phyloP scores from a whole-genome alignment of 2,329 filamentous ascomycete species.

The Diaporthe sp. region DNA sequence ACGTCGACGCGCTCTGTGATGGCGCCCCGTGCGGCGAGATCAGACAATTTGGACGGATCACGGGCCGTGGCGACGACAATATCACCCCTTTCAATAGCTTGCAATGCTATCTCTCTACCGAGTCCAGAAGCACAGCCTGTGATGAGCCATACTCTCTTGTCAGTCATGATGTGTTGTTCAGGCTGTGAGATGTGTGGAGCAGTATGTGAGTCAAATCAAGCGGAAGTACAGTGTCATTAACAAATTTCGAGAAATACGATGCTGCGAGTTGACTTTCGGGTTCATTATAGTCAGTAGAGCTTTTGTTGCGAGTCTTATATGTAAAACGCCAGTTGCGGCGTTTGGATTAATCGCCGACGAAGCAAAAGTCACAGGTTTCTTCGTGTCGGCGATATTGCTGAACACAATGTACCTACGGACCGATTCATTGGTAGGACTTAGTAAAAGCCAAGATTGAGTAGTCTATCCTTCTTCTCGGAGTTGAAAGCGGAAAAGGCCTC shows the following conservation, averaged over 20 bases:
- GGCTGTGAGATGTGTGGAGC: background rate
- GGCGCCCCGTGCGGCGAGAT: slow-evolving; percentile 55
- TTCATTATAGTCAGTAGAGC: background rate
- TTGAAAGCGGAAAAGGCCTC: background rate
- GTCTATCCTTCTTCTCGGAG: background rate
- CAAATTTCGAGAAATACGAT: background rate
- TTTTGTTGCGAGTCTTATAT: background rate
- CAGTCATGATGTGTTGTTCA: background rate
- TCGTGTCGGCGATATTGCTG: slow-evolving; percentile 11
- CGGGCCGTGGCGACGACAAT: slow-evolving; percentile 69
- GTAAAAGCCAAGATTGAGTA: background rate
- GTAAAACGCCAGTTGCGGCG: background rate
- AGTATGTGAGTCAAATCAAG: background rate
- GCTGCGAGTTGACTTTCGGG: background rate
- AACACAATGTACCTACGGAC: background rate
- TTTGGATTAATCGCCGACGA: slow-evolving; percentile 8
- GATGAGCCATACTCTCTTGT: slow-evolving; percentile 6
- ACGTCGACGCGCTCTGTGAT: slow-evolving; percentile 68
- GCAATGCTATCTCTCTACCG: background rate
- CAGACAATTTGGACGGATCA: slow-evolving; percentile 59
- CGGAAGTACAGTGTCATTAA: background rate
- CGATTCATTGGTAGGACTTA: background rate
- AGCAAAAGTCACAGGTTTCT: background rate
- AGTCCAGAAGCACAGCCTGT: slow-evolving; percentile 20
- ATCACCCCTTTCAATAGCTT: slow-evolving; percentile 2